Evolutionary conservation across 2,329 filamentous ascomycete genomes (phyloP).

Genomic region (Macrophomina phaseolina): DNA sequence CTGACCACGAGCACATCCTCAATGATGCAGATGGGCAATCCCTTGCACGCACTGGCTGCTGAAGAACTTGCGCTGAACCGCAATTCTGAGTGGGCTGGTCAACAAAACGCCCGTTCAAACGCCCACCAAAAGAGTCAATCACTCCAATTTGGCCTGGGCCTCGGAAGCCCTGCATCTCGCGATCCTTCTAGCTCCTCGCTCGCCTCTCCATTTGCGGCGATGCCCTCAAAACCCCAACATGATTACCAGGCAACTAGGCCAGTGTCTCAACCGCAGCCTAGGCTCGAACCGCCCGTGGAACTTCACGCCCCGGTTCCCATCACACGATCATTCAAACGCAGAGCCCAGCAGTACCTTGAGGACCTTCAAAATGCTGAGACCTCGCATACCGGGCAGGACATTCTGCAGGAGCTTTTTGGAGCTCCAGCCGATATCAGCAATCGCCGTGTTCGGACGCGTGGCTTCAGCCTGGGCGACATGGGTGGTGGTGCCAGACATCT

Average conservation of each 20-base stretch:
- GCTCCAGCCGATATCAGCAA: constrained; percentile 57
- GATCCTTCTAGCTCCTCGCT: constrained; percentile 34
- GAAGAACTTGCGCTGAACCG: constrained; percentile 42
- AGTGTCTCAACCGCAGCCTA: constrained; percentile 25
- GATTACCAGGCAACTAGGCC: constrained; percentile 23
- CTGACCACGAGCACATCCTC: constrained; percentile 57
- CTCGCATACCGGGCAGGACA: constrained; percentile 43
- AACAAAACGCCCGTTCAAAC: constrained; percentile 48
- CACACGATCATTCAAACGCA: constrained; percentile 62
- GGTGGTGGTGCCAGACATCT: constrained; percentile 57
- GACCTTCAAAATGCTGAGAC: constrained; percentile 56
- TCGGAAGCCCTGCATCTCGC: constrained; percentile 36
- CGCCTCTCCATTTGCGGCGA: constrained; percentile 49
- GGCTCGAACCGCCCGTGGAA: constrained; percentile 60
- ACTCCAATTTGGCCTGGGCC: constrained; percentile 53
- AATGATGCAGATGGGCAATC: constrained; percentile 58
- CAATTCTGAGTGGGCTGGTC: constrained; percentile 49
- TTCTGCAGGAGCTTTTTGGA: constrained; percentile 53
- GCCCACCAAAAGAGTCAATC: constrained; percentile 59
- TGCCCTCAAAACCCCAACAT: constrained; percentile 1
- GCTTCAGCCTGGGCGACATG: constrained; percentile 65
- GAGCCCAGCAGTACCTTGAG: constrained; percentile 61
- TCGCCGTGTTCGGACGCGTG: constrained; percentile 64
- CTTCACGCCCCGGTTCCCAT: constrained; percentile 59
- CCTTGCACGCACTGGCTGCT: constrained; percentile 52